These are phyloP conservation scores for Colletotrichum eremochloae DNA, from an alignment of 2,329 filamentous ascomycete genomes.

Conservation along the genomic window DNA sequence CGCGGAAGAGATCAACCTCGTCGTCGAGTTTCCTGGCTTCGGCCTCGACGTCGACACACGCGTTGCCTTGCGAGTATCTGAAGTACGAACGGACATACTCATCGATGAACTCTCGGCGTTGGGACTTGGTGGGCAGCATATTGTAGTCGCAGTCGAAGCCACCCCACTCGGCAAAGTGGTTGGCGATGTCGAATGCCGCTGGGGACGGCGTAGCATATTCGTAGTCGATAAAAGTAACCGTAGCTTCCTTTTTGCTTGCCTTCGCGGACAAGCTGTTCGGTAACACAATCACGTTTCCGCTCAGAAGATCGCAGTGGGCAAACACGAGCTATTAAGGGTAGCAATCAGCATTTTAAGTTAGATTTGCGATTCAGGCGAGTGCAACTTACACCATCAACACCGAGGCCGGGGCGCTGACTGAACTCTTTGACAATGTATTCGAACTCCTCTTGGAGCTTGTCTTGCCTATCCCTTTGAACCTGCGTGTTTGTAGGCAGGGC, in stretches of 20 bases:
- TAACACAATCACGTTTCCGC: conserved; percentile 93
- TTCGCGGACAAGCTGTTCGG: conserved; percentile 57
- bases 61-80: conserved; percentile 60
- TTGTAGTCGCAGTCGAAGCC: conserved; percentile 95
- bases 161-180: conserved; percentile 98
- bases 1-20: conserved; percentile 90
- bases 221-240: conserved; percentile 94
- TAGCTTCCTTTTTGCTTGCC: conserved; percentile 57
- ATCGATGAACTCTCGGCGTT: conserved; percentile 83
- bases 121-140: conserved; percentile 81
- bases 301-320: conserved; percentile 95
- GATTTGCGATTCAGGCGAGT: not conserved
- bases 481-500: conserved; percentile 83
- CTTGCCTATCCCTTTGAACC: conserved; percentile 75
- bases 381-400: conserved; percentile 77
- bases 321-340: conserved; percentile 77
- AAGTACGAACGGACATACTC: conserved; percentile 87
- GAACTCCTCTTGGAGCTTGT: conserved; percentile 80
- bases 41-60: conserved; percentile 64
- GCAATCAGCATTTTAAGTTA: conserved; percentile 20
- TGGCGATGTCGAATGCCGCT: conserved; percentile 95
- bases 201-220: conserved; percentile 96
- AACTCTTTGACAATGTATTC: conserved; percentile 77
- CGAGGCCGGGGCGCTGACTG: conserved; percentile 82
- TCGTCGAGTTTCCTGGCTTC: conserved; percentile 78